Evolutionary conservation across 2,329 filamentous ascomycete genomes (phyloP), one percentile per base, ranked within the genome.

Genomic region (Fusarium anthophilum): DNA sequence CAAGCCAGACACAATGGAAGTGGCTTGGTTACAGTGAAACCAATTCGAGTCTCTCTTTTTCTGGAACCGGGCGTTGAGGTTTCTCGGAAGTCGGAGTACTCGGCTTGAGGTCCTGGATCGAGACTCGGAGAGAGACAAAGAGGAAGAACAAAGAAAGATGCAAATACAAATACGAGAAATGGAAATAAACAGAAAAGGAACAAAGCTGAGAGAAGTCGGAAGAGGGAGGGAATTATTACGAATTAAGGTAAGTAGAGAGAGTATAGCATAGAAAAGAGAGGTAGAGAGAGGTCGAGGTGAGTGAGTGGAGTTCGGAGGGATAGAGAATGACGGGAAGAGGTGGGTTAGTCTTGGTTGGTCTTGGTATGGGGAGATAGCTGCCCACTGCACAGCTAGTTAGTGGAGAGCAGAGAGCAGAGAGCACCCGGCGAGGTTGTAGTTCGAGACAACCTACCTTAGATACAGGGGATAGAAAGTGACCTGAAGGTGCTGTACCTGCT

Each of bases 21-120:
- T 67, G 72, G 69, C 69, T 75, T 75, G 65, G 55, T 70, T 62
- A 73, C 72, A 66, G 56, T 66, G 62, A 70, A 61, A 70, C 72
- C 44, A 47, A 68, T 30, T 58, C 62, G 43, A 60, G 45, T 58
- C 51, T 63, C 68, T 69, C 58, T 68, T 37, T 55, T 54, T 55
- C 61, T 75, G 62, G 72, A 75, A 73, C 62, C 59, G 18, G 65
- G 61, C 58, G 66, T 69, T 70, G 48, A 41, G 69, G 61, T 44
- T 50, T 63, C 44, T 63, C 48, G 63, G 72, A 72, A 65, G 51
- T 73, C 43, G 65, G 54, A 48, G 47, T 63, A 68, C 51, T 63
- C 44, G 58, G 47, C n/a, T 35, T 48, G 57, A 69, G 55, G 54
- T 43, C 50, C 41, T 24, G 58, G 38, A 18, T 50, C 38, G 41